A percentile compares a stretch with the other conserved stretches of the same genome.
Conservation (phyloP, 1,284 basidiomycete species). For the Apiotrichum domesticum region DNA sequence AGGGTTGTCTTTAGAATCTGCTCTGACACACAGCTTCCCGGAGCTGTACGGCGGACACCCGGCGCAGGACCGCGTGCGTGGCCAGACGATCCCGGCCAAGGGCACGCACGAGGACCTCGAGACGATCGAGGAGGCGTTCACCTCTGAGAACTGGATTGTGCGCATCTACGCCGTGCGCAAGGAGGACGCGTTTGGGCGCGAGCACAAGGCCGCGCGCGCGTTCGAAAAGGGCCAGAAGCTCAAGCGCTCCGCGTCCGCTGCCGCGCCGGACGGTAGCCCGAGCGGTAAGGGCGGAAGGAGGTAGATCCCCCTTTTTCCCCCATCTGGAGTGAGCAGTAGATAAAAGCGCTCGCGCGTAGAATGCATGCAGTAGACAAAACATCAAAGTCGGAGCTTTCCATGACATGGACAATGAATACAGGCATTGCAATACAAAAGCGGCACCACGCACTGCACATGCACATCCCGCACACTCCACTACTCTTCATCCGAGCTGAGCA, state of each 20-base stretch:
- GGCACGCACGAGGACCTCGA: conserved; percentile 68
- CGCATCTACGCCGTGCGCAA: conserved; percentile 96
- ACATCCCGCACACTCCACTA: too few relatives aligned
- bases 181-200: conserved; percentile 83
- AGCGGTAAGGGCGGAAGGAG: background rate
- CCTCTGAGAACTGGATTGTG: conserved; percentile 96
- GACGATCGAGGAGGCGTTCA: conserved; percentile 87
- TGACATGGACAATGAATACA: too few relatives aligned
- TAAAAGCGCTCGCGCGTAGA: background rate
- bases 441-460: too few relatives aligned
- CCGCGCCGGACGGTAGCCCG: background rate
- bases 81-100: conserved; percentile 66
- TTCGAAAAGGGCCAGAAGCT: conserved; percentile 60
- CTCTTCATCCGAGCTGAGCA: background rate
- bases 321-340: background rate
- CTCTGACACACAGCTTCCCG: conserved; percentile 56
- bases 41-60: conserved; percentile 75
- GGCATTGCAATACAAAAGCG: too few relatives aligned
- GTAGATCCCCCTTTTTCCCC: too few relatives aligned
- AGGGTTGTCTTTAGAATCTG: background rate
- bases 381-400: too few relatives aligned
- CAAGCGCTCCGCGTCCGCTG: background rate
- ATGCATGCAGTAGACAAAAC: background rate
- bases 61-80: conserved; percentile 73
- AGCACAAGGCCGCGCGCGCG: conserved; percentile 75